These are phyloP conservation scores for Globomyces sp. DNA, from an alignment of 371 early-diverging fungal genomes.

Conservation along the genomic window DNA sequence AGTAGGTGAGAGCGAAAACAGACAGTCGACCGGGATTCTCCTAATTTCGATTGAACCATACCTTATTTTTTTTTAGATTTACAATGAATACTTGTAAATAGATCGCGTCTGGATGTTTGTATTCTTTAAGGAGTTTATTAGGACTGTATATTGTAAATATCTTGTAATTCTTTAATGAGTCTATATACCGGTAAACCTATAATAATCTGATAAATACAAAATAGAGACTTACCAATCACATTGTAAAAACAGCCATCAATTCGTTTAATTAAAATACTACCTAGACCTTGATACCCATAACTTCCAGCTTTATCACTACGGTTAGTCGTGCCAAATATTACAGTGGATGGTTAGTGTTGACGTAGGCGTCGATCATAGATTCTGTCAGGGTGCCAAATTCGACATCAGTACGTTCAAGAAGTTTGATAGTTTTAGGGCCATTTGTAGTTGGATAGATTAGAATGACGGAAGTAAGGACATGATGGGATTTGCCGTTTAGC, in stretches of 20 bases:
- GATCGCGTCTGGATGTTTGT: too few relatives aligned
- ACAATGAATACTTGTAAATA: too few relatives aligned
- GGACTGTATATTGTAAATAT: too few relatives aligned
- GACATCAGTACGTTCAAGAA: conserved; percentile 48
- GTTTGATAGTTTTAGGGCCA: neutral
- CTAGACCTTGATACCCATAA: conserved; percentile 81
- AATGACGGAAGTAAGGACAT: conserved; percentile 65
- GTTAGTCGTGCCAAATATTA: too few relatives aligned
- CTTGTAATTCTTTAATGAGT: neutral
- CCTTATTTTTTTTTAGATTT: too few relatives aligned
- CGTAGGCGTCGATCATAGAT: conserved; percentile 65
- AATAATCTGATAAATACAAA: neutral
- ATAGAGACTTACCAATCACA: conserved; percentile 20
- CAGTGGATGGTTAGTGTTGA: conserved; percentile 64
- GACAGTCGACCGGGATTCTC: too few relatives aligned
- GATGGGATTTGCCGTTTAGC: conserved; percentile 60
- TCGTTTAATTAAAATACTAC: conserved; percentile 67
- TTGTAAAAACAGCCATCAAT: conserved; percentile 62
- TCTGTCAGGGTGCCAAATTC: conserved; percentile 42
- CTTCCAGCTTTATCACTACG: conserved; percentile 75
- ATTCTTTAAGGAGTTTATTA: too few relatives aligned
- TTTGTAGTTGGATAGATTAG: conserved; percentile 36
- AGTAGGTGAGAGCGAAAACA: too few relatives aligned
- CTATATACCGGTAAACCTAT: conserved; percentile 4
- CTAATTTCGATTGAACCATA: too few relatives aligned